These are phyloP conservation scores for Penium margaritaceum DNA, from an alignment of 139 green algal genomes.

Conservation along the genomic window DNA sequence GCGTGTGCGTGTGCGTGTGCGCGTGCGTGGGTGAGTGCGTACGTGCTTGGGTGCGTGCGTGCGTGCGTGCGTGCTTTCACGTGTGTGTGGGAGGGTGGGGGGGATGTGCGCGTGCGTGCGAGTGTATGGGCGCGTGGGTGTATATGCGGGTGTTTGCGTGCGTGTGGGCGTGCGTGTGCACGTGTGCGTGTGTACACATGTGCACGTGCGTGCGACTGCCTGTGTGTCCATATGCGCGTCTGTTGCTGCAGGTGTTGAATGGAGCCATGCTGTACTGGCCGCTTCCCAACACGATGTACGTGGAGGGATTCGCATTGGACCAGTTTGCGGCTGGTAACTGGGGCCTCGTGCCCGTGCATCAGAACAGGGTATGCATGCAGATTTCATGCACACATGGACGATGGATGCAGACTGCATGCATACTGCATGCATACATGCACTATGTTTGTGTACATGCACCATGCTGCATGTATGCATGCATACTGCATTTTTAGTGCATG, in stretches of 20 bases:
- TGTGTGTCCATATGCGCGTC: neutral
- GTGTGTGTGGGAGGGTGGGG: too few relatives aligned
- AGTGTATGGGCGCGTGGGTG: too few relatives aligned
- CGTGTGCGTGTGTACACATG: neutral
- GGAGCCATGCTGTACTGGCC: constrained; percentile 50
- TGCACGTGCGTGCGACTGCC: too few relatives aligned
- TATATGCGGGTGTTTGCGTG: too few relatives aligned
- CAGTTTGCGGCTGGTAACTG: constrained; percentile 37
- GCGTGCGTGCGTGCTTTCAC: too few relatives aligned
- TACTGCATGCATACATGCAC: neutral
- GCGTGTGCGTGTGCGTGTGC: too few relatives aligned
- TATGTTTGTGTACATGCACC: neutral
- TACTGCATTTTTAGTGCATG: too few relatives aligned
- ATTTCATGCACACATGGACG: neutral
- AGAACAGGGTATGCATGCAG: constrained; percentile 45
- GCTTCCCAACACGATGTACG: constrained; percentile 46
- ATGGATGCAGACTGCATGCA: neutral
- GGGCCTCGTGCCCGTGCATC: constrained; percentile 45
- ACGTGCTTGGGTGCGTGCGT: too few relatives aligned
- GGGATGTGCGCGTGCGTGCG: too few relatives aligned
- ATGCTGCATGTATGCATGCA: neutral
- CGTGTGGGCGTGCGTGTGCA: too few relatives aligned
- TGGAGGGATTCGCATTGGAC: constrained; percentile 46
- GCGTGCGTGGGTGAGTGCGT: too few relatives aligned
- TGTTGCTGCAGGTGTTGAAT: constrained; percentile 45